These are phyloP conservation scores for Tephrocybe sp. DNA, from an alignment of 768 basidiomycete species.

Conservation along the genomic window DNA sequence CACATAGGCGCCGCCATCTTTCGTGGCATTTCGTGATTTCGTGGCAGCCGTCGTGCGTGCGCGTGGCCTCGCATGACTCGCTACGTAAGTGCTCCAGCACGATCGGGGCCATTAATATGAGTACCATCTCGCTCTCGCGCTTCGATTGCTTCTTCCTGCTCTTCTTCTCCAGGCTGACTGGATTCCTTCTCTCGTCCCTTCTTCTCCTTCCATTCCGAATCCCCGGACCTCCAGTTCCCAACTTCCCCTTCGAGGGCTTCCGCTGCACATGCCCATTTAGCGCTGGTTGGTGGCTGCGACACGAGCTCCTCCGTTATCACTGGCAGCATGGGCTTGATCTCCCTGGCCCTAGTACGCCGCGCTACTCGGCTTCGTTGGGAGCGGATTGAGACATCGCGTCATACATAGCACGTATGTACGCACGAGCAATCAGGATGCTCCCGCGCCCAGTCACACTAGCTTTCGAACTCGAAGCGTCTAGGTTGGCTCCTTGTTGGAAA, in stretches of 20 bases:
- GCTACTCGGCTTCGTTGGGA: background rate
- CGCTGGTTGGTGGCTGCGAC: constrained; percentile 6
- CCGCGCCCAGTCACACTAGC: constrained; percentile 10
- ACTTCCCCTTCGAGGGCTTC: background rate
- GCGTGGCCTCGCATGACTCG: constrained; percentile 7
- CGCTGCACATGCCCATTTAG: constrained; percentile 4
- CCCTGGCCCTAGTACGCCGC: background rate
- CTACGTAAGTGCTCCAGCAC: constrained; percentile 11
- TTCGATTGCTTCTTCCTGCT: too few relatives aligned
- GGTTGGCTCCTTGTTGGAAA: too few relatives aligned
- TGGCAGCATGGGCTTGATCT: too few relatives aligned
- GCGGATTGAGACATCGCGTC: background rate
- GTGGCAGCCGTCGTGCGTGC: background rate
- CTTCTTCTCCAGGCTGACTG: too few relatives aligned
- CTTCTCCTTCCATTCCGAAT: background rate
- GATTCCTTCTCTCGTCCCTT: background rate
- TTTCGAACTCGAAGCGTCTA: constrained; percentile 10
- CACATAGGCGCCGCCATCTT: background rate
- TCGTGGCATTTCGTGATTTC: constrained; percentile 2
- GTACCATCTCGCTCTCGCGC: background rate
- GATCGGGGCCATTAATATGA: constrained; percentile 11
- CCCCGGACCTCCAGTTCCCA: background rate
- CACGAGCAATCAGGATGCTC: background rate
- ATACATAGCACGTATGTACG: background rate
- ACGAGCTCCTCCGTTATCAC: too few relatives aligned